phyloP scores from a whole-genome alignment of 345 rosid species.

The Citrus hindsii region DNA sequence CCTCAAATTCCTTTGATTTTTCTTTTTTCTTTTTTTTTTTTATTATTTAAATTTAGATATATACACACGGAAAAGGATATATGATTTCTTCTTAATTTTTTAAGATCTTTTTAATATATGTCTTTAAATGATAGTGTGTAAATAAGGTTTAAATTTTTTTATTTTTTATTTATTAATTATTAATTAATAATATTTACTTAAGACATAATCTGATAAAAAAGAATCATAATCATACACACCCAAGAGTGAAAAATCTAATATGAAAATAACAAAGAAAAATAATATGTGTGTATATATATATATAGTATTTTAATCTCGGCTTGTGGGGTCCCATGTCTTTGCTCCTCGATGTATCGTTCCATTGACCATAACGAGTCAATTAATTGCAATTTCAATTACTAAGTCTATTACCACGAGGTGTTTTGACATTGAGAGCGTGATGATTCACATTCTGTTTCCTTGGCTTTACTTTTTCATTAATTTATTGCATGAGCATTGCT shows the following conservation, averaged over 20 bases:
- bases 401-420: background rate
- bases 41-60: background rate
- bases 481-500: background rate
- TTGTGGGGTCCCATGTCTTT: slow-evolving; percentile 4
- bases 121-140: accelerated
- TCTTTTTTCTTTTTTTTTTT: background rate
- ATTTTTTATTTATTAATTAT: no score
- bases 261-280: background rate
- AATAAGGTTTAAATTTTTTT: no score
- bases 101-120: accelerated
- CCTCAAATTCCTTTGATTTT: background rate
- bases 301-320: background rate
- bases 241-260: background rate
- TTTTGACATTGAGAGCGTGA: background rate
- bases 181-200: no score
- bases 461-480: background rate
- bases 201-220: accelerated
- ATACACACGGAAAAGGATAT: no score
- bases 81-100: no score
- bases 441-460: background rate
- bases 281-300: background rate
- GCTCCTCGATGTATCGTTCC: background rate
- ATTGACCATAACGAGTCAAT: background rate
- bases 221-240: no score
- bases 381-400: background rate